phyloP scores from a whole-genome alignment of 495 filamentous ascomycete species.

The Aspergillus cristatus region DNA sequence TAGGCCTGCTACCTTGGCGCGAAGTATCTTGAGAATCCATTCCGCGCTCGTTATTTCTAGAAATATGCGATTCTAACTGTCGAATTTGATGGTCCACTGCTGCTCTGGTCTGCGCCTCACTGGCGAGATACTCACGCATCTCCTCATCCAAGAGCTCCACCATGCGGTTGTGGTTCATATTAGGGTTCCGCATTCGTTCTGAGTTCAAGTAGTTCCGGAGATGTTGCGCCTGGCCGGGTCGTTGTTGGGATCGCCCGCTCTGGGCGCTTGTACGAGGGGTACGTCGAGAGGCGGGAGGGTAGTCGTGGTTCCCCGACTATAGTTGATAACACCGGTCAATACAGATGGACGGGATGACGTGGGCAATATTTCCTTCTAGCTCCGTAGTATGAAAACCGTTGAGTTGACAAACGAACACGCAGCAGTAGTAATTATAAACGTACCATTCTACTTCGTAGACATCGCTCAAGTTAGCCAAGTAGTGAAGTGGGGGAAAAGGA shows the following conservation, averaged over 20 bases:
- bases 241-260: conserved; percentile 10
- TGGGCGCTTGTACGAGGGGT: conserved; percentile 13
- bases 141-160: conserved; percentile 32
- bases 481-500: background rate
- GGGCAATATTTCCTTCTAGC: too few relatives aligned
- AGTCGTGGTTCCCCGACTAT: conserved; percentile 54
- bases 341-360: too few relatives aligned
- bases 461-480: conserved; percentile 1
- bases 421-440: conserved; percentile 2
- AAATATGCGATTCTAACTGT: conserved; percentile 8
- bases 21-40: conserved; percentile 7
- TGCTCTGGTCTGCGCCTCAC: conserved; percentile 18
- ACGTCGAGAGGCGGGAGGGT: conserved; percentile 42
- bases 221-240: conserved; percentile 21
- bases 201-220: conserved; percentile 33
- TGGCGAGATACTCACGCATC: conserved; percentile 21
- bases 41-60: too few relatives aligned
- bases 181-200: conserved; percentile 22
- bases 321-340: conserved; percentile 11
- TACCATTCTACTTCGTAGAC: conserved; percentile 12
- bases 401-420: background rate
- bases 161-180: conserved; percentile 22
- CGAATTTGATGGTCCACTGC: conserved; percentile 19
- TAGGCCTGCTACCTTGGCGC: conserved; percentile 4
- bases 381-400: too few relatives aligned